Conservation (phyloP, 139 green algal genomes). For the Picochlorum sp. region DNA sequence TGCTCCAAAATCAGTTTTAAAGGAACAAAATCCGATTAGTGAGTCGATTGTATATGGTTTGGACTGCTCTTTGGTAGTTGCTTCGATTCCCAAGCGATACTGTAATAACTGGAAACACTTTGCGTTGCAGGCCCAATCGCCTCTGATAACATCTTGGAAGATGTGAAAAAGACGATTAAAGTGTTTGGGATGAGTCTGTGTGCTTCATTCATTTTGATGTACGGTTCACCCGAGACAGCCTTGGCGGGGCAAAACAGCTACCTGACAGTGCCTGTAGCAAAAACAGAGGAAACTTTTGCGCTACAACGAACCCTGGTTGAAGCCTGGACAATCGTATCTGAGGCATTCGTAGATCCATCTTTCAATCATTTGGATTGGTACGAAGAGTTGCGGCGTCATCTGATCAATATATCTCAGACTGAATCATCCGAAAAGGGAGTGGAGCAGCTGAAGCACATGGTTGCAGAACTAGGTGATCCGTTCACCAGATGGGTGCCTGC, state of each 20-base stretch:
- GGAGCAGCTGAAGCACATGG: conserved; percentile 48
- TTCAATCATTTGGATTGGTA: conserved; percentile 53
- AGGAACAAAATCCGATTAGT: no score
- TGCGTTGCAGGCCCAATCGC: no score
- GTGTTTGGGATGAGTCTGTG: no score
- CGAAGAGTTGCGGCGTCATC: neutral
- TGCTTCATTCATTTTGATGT: no score
- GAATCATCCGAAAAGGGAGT: conserved; percentile 21
- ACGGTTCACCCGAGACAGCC: neutral
- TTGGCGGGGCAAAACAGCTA: neutral
- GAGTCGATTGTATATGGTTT: no score
- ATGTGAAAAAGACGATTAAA: no score
- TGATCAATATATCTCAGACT: neutral
- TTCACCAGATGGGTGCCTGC: conserved; percentile 79
- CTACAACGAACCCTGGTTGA: conserved; percentile 72
- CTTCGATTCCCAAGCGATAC: no score
- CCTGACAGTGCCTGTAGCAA: conserved; percentile 41
- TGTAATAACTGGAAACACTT: no score
- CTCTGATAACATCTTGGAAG: no score
- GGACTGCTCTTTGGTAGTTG: no score
- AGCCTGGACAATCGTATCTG: conserved; percentile 66
- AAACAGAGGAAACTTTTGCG: conserved; percentile 47
- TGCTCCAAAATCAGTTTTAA: no score
- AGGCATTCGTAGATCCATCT: conserved; percentile 56
- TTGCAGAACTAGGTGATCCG: conserved; percentile 79